A percentile compares a stretch with the other conserved stretches of the same genome.
Conservation (phyloP, 495 filamentous ascomycete species). For the Penicillium chermesinum region DNA sequence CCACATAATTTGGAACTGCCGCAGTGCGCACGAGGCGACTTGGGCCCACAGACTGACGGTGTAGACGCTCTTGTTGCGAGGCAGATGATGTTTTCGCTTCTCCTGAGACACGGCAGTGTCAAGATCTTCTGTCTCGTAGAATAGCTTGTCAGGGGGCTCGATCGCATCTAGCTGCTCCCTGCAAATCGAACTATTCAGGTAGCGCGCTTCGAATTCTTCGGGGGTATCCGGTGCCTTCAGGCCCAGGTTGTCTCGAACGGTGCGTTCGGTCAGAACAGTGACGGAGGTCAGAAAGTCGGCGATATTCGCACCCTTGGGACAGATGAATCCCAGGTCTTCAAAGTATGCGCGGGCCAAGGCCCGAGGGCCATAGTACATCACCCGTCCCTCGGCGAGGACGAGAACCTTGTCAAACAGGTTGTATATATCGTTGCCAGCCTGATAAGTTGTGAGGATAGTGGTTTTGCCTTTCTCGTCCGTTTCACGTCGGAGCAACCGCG, state of each 20-base stretch:
- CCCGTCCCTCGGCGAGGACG: slow-evolving; percentile 71
- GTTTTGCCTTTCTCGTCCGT: slow-evolving; percentile 63
- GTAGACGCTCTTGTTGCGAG: slow-evolving; percentile 40
- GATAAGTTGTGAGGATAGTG: slow-evolving; percentile 73
- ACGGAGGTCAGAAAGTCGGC: slow-evolving; percentile 78
- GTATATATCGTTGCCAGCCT: slow-evolving; percentile 72
- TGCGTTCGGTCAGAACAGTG: slow-evolving; percentile 64
- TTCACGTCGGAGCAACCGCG: slow-evolving; percentile 59
- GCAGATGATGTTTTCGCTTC: slow-evolving; percentile 49
- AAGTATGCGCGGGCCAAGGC: slow-evolving; percentile 62
- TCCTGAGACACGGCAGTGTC: slow-evolving; percentile 41
- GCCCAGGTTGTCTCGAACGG: slow-evolving; percentile 58
- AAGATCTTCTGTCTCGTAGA: slow-evolving; percentile 38
- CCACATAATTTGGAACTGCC: slow-evolving; percentile 37
- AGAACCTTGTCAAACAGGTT: slow-evolving; percentile 74
- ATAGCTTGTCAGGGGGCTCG: slow-evolving; percentile 42
- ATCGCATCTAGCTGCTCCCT: slow-evolving; percentile 60
- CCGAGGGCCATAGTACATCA: slow-evolving; percentile 71
- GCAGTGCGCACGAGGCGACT: slow-evolving; percentile 49
- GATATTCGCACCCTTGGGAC: slow-evolving; percentile 63
- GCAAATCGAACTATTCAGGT: slow-evolving; percentile 65
- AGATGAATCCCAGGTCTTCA: slow-evolving; percentile 64
- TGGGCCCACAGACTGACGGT: slow-evolving; percentile 54
- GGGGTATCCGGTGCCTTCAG: slow-evolving; percentile 65
- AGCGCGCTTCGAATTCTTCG: slow-evolving; percentile 67